A percentile compares a stretch with the other conserved stretches of the same genome.
Evolutionary conservation across 345 rosid genomes (phyloP).

Genomic region (Moricandia arvensis): DNA sequence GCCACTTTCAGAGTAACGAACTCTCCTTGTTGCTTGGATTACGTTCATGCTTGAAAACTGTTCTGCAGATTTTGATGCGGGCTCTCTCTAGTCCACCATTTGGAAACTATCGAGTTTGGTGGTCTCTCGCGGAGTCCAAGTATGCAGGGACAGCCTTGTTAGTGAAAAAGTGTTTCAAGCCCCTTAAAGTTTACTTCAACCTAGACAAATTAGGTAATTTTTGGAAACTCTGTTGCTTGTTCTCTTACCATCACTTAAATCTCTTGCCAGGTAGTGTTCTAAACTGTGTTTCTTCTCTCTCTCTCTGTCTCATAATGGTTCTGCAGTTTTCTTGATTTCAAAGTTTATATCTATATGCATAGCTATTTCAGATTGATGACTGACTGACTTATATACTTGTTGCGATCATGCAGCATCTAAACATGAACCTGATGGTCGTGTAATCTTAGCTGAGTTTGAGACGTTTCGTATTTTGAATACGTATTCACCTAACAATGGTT

Average conservation of each 20-base stretch:
- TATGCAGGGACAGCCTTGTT: conserved; percentile 96
- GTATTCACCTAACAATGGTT: conserved; percentile 93
- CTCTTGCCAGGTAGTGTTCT: neutral
- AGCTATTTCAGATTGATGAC: neutral
- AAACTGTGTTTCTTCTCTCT: neutral
- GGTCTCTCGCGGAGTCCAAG: conserved; percentile 96
- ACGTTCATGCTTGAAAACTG: neutral
- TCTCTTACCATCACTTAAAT: conserved; percentile 6
- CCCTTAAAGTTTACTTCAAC: conserved; percentile 62
- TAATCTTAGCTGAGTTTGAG: conserved; percentile 88
- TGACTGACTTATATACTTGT: conserved; percentile 15
- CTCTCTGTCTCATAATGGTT: neutral
- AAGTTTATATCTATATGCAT: neutral
- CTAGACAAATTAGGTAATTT: conserved; percentile 68
- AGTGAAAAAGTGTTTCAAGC: conserved; percentile 73
- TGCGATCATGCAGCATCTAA: conserved; percentile 49
- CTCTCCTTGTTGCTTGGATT: conserved; percentile 2
- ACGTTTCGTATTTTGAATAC: conserved; percentile 70
- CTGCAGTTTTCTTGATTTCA: neutral
- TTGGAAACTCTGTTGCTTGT: neutral
- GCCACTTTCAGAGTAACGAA: neutral
- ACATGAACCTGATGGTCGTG: conserved; percentile 95
- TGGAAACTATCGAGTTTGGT: conserved; percentile 74
- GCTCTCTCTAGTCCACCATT: conserved; percentile 84
- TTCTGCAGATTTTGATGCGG: conserved; percentile 62